Evolutionary conservation across 1,139 yeast genomes (phyloP), one percentile per base, ranked within the genome.

Genomic region (Nakaseomyces kungkrabaensis): DNA sequence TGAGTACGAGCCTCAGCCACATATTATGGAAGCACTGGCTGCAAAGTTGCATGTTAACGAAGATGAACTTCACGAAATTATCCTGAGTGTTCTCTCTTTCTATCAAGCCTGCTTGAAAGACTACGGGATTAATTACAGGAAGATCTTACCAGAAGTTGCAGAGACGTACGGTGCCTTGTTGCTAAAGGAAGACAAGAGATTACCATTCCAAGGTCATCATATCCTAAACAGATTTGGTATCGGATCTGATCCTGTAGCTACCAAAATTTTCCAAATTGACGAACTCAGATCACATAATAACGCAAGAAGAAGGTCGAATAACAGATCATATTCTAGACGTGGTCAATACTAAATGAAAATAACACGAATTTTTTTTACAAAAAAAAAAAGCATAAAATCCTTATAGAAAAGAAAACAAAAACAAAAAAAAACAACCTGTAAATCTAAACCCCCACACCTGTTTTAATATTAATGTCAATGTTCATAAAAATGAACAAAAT

Each of bases 1-100:
- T 24, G 64, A 65, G 32, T 69, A 66, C 54, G 62, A 63, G 44
- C 53, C 63, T 27, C 59, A 61, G 47, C 57, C 50, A 32, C 68
- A 65, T 34, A 45, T 53, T 11, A 46, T 47, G 17, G 52, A 56
- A 8, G 56, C 50, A 26, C 54, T 68, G 48, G 68, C 70, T 32
- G 51, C 54, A 4, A 49, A 58, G 36, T 55, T 73, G 43, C 55
- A 62, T 5, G 59, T 58, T 27, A 47, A 56, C 24, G 58, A 55
- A 55, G 59, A 57, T 17, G 44, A 41, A 29, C 45, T 63, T 13
- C 48, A 52, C 4, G 66, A 61, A 22, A 55, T 57, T 22, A 43
- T 63, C 10, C 48, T 58, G 11, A 58, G 63, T 50, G 46, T 62
- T 22, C 49, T 63, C 10, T 61, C 67, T 1, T 62, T 52, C 41